Conservation (phyloP, 306 rosid species). For the Pachyrhizus erosus region DNA sequence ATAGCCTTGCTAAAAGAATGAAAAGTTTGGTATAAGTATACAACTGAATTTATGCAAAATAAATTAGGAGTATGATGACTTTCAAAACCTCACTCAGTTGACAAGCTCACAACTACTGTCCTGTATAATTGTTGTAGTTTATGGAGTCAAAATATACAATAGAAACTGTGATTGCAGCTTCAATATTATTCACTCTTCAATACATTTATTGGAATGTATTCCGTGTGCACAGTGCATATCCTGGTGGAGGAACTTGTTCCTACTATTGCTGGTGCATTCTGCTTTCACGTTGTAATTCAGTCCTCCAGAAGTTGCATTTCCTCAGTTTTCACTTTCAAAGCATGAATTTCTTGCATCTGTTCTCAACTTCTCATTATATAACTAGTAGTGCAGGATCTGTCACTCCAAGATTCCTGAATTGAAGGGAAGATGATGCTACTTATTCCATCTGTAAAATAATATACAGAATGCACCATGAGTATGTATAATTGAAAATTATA, state of each 20-base stretch:
- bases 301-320: slow-evolving; percentile 4
- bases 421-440: background rate
- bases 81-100: background rate
- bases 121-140: background rate
- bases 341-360: slow-evolving; percentile 15
- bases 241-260: background rate
- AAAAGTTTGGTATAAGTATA: background rate
- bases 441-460: background rate
- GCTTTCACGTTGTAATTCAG: background rate
- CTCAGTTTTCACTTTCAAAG: slow-evolving; percentile 19
- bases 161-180: background rate
- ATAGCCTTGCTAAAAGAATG: background rate
- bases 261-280: background rate
- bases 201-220: slow-evolving; percentile 4
- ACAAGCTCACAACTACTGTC: background rate
- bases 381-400: slow-evolving; percentile 1
- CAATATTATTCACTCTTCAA: slow-evolving; percentile 12
- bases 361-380: slow-evolving; percentile 2
- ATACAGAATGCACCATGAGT: background rate
- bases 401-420: background rate
- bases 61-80: slow-evolving; percentile 1
- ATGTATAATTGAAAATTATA: background rate
- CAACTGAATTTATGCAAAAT: background rate
- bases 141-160: background rate
- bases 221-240: background rate